Evolutionary conservation across 331 rosid species (phyloP).

Genomic region (Dryas integrifolia): DNA sequence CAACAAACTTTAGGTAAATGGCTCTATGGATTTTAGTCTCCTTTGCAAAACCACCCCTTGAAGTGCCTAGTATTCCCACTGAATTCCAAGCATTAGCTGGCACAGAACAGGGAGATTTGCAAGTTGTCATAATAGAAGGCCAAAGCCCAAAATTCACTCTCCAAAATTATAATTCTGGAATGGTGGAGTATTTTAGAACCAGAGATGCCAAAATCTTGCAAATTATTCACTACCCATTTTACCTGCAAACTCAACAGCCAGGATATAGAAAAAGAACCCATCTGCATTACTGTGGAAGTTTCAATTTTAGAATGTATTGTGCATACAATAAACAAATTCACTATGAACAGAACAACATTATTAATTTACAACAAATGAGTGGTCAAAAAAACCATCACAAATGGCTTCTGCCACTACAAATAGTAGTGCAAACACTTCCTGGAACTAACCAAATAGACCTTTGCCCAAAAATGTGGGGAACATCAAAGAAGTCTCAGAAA

Average conservation of each 20-base stretch:
- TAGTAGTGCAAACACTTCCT: neutral
- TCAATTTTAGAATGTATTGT: neutral
- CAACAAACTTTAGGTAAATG: too few relatives aligned
- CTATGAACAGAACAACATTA: neutral
- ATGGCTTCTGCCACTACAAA: neutral
- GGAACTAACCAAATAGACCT: too few relatives aligned
- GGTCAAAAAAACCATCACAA: neutral
- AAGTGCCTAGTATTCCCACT: neutral
- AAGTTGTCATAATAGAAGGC: too few relatives aligned
- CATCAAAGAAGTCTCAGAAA: neutral
- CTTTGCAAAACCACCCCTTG: neutral
- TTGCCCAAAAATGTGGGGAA: neutral
- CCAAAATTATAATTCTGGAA: too few relatives aligned
- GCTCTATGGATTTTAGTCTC: too few relatives aligned
- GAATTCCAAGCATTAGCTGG: neutral
- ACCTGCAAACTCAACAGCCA: too few relatives aligned
- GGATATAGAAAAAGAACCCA: neutral
- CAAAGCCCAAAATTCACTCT: too few relatives aligned
- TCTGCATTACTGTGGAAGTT: neutral
- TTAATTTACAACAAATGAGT: neutral
- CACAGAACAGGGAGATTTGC: neutral
- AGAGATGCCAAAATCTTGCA: neutral
- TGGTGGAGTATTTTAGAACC: neutral
- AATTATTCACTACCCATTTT: neutral
- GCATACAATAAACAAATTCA: neutral